Evolutionary conservation across 2,329 filamentous ascomycete species (phyloP), one percentile per base, ranked within the genome.

Genomic region (Leptodontidium sp.): DNA sequence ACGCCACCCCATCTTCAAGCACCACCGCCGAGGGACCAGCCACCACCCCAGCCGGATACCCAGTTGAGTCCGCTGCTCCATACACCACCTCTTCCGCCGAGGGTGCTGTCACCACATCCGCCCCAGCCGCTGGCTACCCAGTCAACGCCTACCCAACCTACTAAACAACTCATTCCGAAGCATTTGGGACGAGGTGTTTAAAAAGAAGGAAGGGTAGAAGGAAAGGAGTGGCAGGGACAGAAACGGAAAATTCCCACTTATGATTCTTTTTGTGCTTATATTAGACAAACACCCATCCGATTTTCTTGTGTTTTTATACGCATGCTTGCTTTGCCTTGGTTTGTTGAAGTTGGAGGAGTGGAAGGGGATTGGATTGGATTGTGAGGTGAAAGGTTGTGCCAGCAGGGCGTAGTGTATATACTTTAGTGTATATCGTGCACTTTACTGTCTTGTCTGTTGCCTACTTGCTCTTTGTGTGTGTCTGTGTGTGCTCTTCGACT

Each of bases 401-500:
- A 47, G 50, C 17, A 58, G 26, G 52, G 40, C 38, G 26, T 50
- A 59, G 64, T 57, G 64, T 59, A 49, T 35, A 65, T 59, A 65
- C 24, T 35, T n/a, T 57, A 50, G 53, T 58, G 59, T 32, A 55
- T 47, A 59, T 58, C 40, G 29, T 49, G 45, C 43, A 64, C 26
- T 43, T 59, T 58, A 38, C 52, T 35, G 53, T 65, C 53, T 59
- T 26, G 26, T 35, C n/a, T 49, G 9, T 38, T 38, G 15, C 24
- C 38, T 62, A 61, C 64, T 65, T 67, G 50, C 17, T 61, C 45
- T 66, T 12, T 21, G 21, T 21, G 29, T 52, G 43, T 63, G 61
- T 65, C 9, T 21, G 8, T 40, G 50, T 40, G 24, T 58, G 24
- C 4, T 49, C 21, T n/a, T 47, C n/a, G 15, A 47, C 45, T 21